Evolutionary conservation across 1,284 basidiomycete species (phyloP).

Genomic region (Cutaneotrichosporon curvatum): DNA sequence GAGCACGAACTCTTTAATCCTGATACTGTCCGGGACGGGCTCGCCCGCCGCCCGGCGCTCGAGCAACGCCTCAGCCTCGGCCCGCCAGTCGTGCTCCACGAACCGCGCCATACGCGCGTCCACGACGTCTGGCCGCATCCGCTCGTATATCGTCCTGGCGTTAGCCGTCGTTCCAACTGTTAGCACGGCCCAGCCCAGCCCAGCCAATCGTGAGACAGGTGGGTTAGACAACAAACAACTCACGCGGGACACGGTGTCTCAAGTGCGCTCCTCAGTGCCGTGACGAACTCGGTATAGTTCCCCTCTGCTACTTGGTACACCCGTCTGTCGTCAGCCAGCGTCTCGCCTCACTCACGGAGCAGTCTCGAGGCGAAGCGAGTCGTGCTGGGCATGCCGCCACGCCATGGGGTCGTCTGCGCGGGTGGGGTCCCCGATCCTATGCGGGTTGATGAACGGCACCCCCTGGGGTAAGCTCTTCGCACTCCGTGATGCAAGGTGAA

Average conservation of each 20-base stretch:
- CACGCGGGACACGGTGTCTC: conserved; percentile 12
- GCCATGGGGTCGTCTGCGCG: not conserved
- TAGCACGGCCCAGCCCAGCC: too few species aligned
- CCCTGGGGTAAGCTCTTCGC: not conserved
- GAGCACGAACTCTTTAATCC: too few species aligned
- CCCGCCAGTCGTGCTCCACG: conserved; percentile 20
- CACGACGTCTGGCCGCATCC: conserved; percentile 14
- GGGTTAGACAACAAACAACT: not conserved
- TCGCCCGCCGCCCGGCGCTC: conserved; percentile 2
- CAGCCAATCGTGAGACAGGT: too few species aligned
- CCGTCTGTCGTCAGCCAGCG: too few species aligned
- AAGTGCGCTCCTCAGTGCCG: conserved; percentile 16
- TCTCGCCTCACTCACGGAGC: too few species aligned
- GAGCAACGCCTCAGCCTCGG: conserved; percentile 8
- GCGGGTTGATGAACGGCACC: conserved; percentile 4
- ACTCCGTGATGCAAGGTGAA: too few species aligned
- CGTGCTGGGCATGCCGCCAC: not conserved
- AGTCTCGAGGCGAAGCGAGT: not conserved
- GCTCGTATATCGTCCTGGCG: not conserved
- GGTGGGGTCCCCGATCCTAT: not conserved
- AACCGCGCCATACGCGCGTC: conserved; percentile 15
- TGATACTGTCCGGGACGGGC: too few species aligned
- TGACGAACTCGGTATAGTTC: conserved; percentile 18
- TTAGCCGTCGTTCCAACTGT: not conserved
- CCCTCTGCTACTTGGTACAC: conserved; percentile 16